Percentiles rank a stretch among this genome's conserved stretches.
Conservation (phyloP, 2,329 filamentous ascomycete species). For the Pseudogymnoascus sp. region DNA sequence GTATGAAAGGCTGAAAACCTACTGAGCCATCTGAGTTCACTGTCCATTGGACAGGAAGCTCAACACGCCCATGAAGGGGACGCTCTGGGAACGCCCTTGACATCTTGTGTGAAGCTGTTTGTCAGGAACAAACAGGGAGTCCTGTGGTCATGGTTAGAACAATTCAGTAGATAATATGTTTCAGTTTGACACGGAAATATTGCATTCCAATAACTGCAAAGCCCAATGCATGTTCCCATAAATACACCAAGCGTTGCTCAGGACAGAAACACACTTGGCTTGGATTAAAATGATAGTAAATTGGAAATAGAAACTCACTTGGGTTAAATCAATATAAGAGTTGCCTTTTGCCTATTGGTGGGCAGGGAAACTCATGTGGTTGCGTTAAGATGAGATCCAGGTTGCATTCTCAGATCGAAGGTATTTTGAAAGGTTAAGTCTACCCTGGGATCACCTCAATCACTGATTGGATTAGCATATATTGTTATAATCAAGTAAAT, state of each 20-base stretch:
- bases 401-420: neutral
- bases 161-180: neutral
- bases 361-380: too few relatives aligned
- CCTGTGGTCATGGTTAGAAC: neutral
- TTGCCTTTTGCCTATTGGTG: too few relatives aligned
- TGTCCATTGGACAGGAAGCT: neutral
- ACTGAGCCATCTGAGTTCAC: neutral
- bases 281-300: neutral
- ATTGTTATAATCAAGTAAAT: neutral
- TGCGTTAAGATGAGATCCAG: too few relatives aligned
- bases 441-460: neutral
- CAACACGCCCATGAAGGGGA: slow-evolving; percentile 1
- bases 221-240: neutral
- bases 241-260: neutral
- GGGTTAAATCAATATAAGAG: too few relatives aligned
- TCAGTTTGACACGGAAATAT: neutral
- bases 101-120: neutral
- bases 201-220: neutral
- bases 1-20: neutral
- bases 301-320: too few relatives aligned
- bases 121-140: neutral
- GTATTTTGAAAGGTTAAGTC: neutral
- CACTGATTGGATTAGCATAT: neutral
- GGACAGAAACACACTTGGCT: neutral
- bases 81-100: neutral